A percentile compares a stretch with the other conserved stretches of the same genome.
These are phyloP conservation scores for Vitis cinerea DNA, from an alignment of 164 flowering plant species.

Conservation along the genomic window DNA sequence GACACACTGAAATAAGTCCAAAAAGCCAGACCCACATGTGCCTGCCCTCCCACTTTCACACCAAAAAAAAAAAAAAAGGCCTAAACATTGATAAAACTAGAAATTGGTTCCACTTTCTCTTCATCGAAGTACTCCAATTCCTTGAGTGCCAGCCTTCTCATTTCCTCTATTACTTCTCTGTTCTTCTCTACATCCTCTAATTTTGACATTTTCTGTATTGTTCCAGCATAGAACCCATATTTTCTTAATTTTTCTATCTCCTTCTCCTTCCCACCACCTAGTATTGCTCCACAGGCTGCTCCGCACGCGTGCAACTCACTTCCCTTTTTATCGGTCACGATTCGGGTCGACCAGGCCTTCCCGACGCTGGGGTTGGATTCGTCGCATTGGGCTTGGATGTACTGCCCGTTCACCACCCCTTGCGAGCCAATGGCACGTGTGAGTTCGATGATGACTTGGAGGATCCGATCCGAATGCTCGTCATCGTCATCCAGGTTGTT, in stretches of 20 bases:
- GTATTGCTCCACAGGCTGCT: conserved; percentile 71
- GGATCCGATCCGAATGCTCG: conserved; percentile 26
- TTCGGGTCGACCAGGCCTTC: conserved; percentile 8
- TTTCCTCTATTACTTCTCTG: conserved; percentile 16
- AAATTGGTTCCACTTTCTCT: conserved; percentile 9
- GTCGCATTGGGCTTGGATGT: conserved; percentile 10
- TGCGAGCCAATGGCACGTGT: conserved; percentile 49
- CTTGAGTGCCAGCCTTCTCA: conserved; percentile 24
- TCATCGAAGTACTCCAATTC: conserved; percentile 21
- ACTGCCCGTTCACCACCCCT: conserved; percentile 46
- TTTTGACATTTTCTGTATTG: conserved; percentile 29
- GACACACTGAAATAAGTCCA: no score
- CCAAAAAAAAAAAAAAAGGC: no score
- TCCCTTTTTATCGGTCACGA: conserved; percentile 38
- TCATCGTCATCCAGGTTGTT: conserved; percentile 16
- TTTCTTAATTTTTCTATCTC: conserved; percentile 55
- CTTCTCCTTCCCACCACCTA: conserved; percentile 62
- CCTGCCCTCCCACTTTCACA: no score
- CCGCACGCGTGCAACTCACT: conserved; percentile 55
- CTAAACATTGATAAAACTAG: conserved; percentile 5
- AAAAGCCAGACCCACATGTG: no score
- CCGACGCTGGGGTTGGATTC: conserved; percentile 1
- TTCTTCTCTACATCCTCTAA: conserved; percentile 8
- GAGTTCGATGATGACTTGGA: conserved; percentile 56
- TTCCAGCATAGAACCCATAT: conserved; percentile 52